Percentiles rank a stretch among this genome's conserved stretches.
Evolutionary conservation across 495 filamentous ascomycete genomes (phyloP).

Genomic region (Penicillium malachiteum): DNA sequence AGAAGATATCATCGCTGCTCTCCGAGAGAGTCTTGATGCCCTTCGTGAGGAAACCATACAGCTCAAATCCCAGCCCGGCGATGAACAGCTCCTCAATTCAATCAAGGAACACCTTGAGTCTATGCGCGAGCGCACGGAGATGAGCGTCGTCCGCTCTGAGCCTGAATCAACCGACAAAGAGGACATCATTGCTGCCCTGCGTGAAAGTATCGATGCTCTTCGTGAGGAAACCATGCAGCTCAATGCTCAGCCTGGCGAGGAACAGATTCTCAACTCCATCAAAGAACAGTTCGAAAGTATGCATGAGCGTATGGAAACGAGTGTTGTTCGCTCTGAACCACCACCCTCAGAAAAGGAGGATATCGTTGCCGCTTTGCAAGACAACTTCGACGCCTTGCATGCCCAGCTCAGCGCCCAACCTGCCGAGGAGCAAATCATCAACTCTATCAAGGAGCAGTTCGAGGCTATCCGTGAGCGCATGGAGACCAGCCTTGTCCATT

Average conservation of each 20-base stretch:
- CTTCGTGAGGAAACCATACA: slow-evolving; percentile 26
- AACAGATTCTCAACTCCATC: slow-evolving; percentile 49
- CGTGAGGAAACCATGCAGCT: neutral
- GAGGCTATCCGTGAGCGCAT: slow-evolving; percentile 66
- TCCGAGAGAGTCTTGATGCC: slow-evolving; percentile 68
- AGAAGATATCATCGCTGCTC: slow-evolving; percentile 63
- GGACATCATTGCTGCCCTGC: slow-evolving; percentile 67
- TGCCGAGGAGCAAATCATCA: slow-evolving; percentile 28
- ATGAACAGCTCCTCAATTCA: slow-evolving; percentile 39
- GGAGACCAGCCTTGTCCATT: slow-evolving; percentile 38
- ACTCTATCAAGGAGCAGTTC: slow-evolving; percentile 66
- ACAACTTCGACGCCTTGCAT: slow-evolving; percentile 61
- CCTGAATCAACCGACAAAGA: slow-evolving; percentile 26
- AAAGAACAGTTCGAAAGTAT: slow-evolving; percentile 73
- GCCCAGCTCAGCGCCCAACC: slow-evolving; percentile 8
- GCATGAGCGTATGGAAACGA: slow-evolving; percentile 54
- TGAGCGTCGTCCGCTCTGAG: slow-evolving; percentile 38
- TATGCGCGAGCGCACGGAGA: slow-evolving; percentile 57
- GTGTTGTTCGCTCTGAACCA: slow-evolving; percentile 33
- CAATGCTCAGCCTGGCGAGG: slow-evolving; percentile 14
- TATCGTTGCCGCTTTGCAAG: slow-evolving; percentile 66
- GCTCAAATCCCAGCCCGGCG: slow-evolving; percentile 11
- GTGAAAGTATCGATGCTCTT: slow-evolving; percentile 67
- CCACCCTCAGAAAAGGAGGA: slow-evolving; percentile 43
- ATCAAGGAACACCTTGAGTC: slow-evolving; percentile 73